Conservation (phyloP, 75 land plant genomes). For the Larix kaempferi region DNA sequence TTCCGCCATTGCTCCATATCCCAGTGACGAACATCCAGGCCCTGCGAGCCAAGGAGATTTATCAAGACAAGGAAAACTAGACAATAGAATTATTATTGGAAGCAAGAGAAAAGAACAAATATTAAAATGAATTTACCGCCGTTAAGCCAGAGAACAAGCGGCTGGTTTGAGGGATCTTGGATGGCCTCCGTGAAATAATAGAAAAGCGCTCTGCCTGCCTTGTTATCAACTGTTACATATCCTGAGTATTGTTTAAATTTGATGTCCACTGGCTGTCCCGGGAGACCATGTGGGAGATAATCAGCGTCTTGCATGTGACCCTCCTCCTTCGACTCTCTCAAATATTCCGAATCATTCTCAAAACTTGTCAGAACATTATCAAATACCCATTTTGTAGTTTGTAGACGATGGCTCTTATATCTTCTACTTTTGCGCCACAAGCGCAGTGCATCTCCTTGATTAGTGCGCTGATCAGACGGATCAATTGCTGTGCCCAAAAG, state of each 20-base stretch:
- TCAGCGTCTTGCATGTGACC: no score
- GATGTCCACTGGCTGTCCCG: constrained; percentile 39
- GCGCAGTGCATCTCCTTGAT: no score
- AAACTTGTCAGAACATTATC: no score
- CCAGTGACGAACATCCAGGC: constrained; percentile 86
- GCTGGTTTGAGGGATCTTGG: not conserved
- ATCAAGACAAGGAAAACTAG: no score
- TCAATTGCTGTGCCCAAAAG: no score
- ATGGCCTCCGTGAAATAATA: constrained; percentile 6
- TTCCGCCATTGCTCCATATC: constrained; percentile 54
- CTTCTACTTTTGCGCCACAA: no score
- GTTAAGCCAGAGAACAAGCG: constrained; percentile 10
- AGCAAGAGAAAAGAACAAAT: not conserved
- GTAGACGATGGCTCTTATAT: no score
- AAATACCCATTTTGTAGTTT: no score
- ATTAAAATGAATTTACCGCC: not conserved
- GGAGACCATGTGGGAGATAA: constrained; percentile 4
- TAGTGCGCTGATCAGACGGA: no score
- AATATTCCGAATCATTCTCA: no score
- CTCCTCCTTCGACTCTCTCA: no score
- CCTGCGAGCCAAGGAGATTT: constrained; percentile 27
- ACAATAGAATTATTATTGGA: no score
- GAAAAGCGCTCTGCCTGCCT: constrained; percentile 21
- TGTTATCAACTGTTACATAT: constrained; percentile 32
- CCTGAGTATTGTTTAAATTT: constrained; percentile 34